Percentiles rank a stretch among this genome's conserved stretches.
These are phyloP conservation scores for Leptographium galeiforme DNA, from an alignment of 2,329 filamentous ascomycete genomes.

Conservation along the genomic window DNA sequence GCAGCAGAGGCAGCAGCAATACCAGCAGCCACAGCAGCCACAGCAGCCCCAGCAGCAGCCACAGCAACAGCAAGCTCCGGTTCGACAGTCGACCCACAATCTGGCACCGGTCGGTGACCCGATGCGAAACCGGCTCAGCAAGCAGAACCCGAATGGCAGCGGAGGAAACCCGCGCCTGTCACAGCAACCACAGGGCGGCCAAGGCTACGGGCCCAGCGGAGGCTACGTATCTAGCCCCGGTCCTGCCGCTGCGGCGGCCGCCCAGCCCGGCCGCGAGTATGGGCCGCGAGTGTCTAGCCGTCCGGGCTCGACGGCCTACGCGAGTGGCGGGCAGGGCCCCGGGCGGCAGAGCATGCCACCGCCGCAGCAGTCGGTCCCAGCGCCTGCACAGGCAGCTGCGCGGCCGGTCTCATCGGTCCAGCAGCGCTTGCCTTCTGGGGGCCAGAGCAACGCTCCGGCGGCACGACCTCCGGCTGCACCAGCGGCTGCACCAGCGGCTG, in stretches of 20 bases:
- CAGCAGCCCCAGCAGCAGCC: not conserved
- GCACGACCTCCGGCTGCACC: no score
- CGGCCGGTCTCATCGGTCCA: not conserved
- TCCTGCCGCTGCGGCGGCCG: conserved; percentile 1
- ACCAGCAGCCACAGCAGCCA: conserved; percentile 17
- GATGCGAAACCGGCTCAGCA: conserved; percentile 24
- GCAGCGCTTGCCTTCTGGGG: not conserved
- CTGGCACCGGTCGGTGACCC: conserved; percentile 15
- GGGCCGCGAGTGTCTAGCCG: conserved; percentile 24
- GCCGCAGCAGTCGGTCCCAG: conserved; percentile 9
- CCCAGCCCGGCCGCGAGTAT: conserved; percentile 22
- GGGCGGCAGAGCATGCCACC: conserved; percentile 25
- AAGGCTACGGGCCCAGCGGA: not conserved
- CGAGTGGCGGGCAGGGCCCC: conserved; percentile 8
- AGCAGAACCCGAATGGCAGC: conserved; percentile 15
- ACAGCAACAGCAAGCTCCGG: not conserved
- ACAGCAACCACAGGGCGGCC: not conserved
- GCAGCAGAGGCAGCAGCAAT: conserved; percentile 7
- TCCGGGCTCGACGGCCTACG: conserved; percentile 15
- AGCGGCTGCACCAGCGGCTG: no score
- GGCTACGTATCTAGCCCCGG: not conserved
- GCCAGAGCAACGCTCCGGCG: not conserved
- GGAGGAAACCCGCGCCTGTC: not conserved
- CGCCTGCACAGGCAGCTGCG: not conserved
- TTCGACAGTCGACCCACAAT: not conserved